Percentiles rank a stretch among this genome's conserved stretches.
Conservation (phyloP, 202 grass and related monocot species). For the Carex arenaria region DNA sequence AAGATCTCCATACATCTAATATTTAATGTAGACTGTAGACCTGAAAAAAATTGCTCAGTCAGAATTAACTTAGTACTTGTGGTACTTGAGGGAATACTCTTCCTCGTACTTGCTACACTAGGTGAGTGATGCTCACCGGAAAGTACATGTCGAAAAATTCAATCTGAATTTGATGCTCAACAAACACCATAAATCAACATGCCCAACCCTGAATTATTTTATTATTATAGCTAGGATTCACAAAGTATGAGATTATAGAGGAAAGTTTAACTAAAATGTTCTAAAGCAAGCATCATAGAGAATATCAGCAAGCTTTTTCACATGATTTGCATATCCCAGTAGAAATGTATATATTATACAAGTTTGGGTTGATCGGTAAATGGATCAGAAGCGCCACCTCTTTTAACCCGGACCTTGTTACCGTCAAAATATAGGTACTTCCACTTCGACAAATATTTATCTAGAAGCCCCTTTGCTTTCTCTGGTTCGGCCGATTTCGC, state of each 20-base stretch:
- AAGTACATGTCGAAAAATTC: neutral
- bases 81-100: too few species aligned
- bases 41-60: too few species aligned
- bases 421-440: constrained; percentile 83
- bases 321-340: neutral
- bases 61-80: too few species aligned
- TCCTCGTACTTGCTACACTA: too few species aligned
- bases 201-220: neutral
- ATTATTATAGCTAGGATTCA: neutral
- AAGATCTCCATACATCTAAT: too few species aligned
- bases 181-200: neutral
- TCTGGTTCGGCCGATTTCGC: constrained; percentile 41
- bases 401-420: constrained; percentile 44
- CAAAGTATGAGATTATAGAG: neutral
- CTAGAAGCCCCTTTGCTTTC: constrained; percentile 45
- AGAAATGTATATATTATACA: neutral
- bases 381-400: constrained; percentile 22
- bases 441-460: constrained; percentile 70
- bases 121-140: too few species aligned
- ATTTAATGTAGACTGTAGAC: too few species aligned
- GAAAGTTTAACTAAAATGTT: neutral
- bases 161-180: neutral
- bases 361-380: neutral
- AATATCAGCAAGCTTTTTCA: neutral
- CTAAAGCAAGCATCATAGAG: neutral